These are phyloP conservation scores for Magnusiomyces sp. DNA, from an alignment of 1,139 yeast genomes.

Conservation along the genomic window DNA sequence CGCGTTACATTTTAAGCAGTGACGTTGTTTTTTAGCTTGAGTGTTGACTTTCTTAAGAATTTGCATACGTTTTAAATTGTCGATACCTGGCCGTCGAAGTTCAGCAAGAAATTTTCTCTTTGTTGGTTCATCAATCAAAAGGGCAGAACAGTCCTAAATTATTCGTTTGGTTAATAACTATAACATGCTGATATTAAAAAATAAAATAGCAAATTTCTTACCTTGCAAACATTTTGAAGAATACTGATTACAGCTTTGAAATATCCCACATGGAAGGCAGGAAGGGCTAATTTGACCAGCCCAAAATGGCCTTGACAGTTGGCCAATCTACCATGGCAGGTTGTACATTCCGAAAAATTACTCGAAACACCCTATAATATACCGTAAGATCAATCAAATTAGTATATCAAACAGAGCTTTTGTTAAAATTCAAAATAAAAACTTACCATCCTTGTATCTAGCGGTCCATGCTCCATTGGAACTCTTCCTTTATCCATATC, in stretches of 20 bases:
- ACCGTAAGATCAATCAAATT: not conserved
- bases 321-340: slow-evolving; percentile 88
- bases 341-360: slow-evolving; percentile 71
- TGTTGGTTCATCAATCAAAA: slow-evolving; percentile 64
- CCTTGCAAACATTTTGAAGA: slow-evolving; percentile 82
- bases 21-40: slow-evolving; percentile 90
- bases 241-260: slow-evolving; percentile 87
- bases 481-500: slow-evolving; percentile 80
- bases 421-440: not conserved
- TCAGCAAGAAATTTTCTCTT: slow-evolving; percentile 65
- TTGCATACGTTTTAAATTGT: slow-evolving; percentile 86
- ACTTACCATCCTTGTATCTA: slow-evolving; percentile 69
- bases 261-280: slow-evolving; percentile 96
- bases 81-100: slow-evolving; percentile 78
- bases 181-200: not conserved
- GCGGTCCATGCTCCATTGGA: slow-evolving; percentile 76
- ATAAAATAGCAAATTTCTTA: not conserved
- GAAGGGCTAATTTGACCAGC: slow-evolving; percentile 82
- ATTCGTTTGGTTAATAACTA: slow-evolving; percentile 2
- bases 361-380: slow-evolving; percentile 67
- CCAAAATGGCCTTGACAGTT: slow-evolving; percentile 99
- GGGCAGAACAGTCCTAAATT: slow-evolving; percentile 53
- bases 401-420: not conserved
- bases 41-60: slow-evolving; percentile 73
- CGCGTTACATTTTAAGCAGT: slow-evolving; percentile 80